A percentile compares a stretch with the other conserved stretches of the same genome.
Evolutionary conservation across 2,329 filamentous ascomycete species (phyloP).

Genomic region (Keithomyces neogunnii): DNA sequence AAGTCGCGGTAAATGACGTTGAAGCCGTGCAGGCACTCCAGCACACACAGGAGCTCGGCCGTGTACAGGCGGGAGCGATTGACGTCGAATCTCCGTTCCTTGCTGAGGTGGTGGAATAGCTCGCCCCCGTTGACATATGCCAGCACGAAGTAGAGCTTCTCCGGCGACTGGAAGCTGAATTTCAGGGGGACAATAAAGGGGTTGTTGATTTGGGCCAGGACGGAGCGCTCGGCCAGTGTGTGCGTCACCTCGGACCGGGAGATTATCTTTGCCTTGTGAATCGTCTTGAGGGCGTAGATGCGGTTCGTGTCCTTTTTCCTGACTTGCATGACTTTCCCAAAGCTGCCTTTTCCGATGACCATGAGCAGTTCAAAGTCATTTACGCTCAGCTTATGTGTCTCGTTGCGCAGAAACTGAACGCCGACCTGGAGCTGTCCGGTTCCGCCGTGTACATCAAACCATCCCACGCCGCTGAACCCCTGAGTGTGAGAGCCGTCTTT

Average conservation of each 20-base stretch:
- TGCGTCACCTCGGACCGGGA: conserved; percentile 96
- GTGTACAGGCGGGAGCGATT: conserved; percentile 96
- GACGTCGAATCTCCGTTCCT: conserved; percentile 94
- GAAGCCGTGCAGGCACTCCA: conserved; percentile 95
- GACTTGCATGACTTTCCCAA: conserved; percentile 99
- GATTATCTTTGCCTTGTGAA: conserved; percentile 98
- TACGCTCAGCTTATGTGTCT: conserved; percentile 80
- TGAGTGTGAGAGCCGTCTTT: conserved; percentile 49
- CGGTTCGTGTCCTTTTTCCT: conserved; percentile 95
- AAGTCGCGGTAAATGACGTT: conserved; percentile 85
- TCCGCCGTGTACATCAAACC: conserved; percentile 85
- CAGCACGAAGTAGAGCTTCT: conserved; percentile 94
- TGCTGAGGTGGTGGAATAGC: conserved; percentile 92
- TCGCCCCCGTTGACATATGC: conserved; percentile 98
- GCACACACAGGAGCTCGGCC: conserved; percentile 85
- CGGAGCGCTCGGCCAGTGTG: conserved; percentile 90
- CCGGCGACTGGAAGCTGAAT: conserved; percentile 97
- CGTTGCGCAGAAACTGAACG: conserved; percentile 90
- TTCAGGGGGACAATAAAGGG: conserved; percentile 98
- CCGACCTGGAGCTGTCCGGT: conserved; percentile 84
- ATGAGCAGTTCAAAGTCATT: conserved; percentile 97
- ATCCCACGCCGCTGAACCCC: conserved; percentile 71
- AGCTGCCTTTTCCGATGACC: conserved; percentile 95
- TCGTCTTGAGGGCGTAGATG: conserved; percentile 99
- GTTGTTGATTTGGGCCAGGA: conserved; percentile 98